phyloP scores from a whole-genome alignment of 1,284 basidiomycete genomes.

The Stygiomarasmius scandens region DNA sequence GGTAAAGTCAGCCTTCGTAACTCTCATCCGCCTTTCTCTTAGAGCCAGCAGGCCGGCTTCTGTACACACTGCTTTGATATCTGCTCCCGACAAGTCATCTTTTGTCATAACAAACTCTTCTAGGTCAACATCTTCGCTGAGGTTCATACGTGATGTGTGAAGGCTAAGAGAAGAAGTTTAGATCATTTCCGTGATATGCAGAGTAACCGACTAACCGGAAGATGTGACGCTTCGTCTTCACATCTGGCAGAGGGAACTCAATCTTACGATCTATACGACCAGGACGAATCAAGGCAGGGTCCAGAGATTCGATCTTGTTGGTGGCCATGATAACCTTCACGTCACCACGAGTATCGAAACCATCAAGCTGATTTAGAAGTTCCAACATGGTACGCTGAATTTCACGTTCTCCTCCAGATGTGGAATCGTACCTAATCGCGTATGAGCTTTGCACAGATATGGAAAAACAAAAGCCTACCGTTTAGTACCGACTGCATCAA shows the following conservation, averaged over 20 bases:
- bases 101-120: slow-evolving; percentile 97
- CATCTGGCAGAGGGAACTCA: slow-evolving; percentile 91
- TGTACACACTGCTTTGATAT: slow-evolving; percentile 97
- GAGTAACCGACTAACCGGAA: slow-evolving; percentile 68
- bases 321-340: slow-evolving; percentile 98
- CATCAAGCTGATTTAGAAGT: slow-evolving; percentile 96
- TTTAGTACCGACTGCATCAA: slow-evolving; percentile 98
- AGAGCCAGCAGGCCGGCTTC: slow-evolving; percentile 96
- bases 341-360: slow-evolving; percentile 98
- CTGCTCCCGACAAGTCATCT: slow-evolving; percentile 95
- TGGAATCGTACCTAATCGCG: slow-evolving; percentile 81
- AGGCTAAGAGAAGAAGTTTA: slow-evolving; percentile 49
- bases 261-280: slow-evolving; percentile 99
- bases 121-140: slow-evolving; percentile 90
- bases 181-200: background rate
- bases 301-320: slow-evolving; percentile 92
- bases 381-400: slow-evolving; percentile 99
- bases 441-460: slow-evolving; percentile 1
- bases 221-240: slow-evolving; percentile 97
- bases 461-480: slow-evolving; percentile 54
- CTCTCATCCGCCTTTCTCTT: slow-evolving; percentile 94
- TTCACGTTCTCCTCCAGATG: slow-evolving; percentile 97
- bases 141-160: slow-evolving; percentile 96
- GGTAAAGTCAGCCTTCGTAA: slow-evolving; percentile 91
- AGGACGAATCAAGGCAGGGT: slow-evolving; percentile 96